A percentile compares a stretch with the other conserved stretches of the same genome.
These are phyloP conservation scores for Tolypocladium amazonense DNA, from an alignment of 2,329 filamentous ascomycete genomes.

Conservation along the genomic window DNA sequence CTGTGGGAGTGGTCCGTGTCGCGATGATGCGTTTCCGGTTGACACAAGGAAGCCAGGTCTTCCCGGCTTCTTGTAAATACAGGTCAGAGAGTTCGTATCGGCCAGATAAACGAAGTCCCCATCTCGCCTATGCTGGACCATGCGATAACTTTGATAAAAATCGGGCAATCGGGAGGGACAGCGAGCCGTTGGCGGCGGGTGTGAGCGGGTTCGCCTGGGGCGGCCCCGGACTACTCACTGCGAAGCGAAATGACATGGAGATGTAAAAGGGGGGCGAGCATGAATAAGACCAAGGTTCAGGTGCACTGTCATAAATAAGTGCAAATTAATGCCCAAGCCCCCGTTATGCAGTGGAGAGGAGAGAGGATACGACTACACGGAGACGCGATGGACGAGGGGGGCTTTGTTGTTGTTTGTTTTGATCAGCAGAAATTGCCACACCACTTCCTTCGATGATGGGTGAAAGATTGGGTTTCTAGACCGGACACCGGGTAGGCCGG, in stretches of 20 bases:
- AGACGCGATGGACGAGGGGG: conserved; percentile 4
- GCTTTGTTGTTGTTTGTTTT: conserved; percentile 18
- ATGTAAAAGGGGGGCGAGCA: conserved; percentile 1
- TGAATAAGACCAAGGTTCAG: not conserved
- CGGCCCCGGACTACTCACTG: conserved; percentile 4
- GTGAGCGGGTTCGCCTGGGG: not conserved
- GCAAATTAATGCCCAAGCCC: conserved; percentile 1
- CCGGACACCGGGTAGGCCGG: not conserved
- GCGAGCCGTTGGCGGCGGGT: not conserved
- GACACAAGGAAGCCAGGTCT: not conserved
- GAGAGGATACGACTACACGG: conserved; percentile 1
- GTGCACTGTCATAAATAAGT: not conserved
- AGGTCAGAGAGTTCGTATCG: not conserved
- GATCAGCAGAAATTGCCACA: conserved; percentile 13
- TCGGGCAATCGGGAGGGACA: conserved; percentile 2
- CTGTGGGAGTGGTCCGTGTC: not conserved
- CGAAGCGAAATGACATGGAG: conserved; percentile 20
- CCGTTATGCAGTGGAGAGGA: conserved; percentile 11
- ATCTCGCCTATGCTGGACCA: not conserved
- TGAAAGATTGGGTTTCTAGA: not conserved
- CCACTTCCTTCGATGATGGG: not conserved
- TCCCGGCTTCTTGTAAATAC: not conserved
- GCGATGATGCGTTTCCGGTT: not conserved
- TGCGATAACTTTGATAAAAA: conserved; percentile 10
- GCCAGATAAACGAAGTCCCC: not conserved